A percentile compares a stretch with the other conserved stretches of the same genome.
Evolutionary conservation across 306 rosid genomes (phyloP).

Genomic region (Potentilla sterilis): DNA sequence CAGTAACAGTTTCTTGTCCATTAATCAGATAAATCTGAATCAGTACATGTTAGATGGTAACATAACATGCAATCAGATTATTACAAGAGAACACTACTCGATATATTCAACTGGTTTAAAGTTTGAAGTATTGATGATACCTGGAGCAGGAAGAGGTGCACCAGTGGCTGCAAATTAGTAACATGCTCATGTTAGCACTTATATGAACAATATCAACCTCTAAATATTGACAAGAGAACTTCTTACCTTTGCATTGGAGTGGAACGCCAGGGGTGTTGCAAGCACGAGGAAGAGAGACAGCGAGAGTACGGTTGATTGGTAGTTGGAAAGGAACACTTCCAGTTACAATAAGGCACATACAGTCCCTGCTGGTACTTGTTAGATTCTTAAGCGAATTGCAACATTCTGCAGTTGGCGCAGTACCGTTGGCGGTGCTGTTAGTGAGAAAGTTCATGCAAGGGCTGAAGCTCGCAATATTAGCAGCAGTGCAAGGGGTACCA

Average conservation of each 20-base stretch:
- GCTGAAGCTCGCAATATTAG: conserved; percentile 34
- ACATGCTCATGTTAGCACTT: conserved; percentile 13
- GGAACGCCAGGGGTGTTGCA: conserved; percentile 78
- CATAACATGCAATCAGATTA: not conserved
- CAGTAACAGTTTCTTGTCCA: not conserved
- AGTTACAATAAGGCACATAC: conserved; percentile 58
- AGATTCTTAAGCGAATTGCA: conserved; percentile 55
- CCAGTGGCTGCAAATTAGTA: conserved; percentile 48
- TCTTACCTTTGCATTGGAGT: conserved; percentile 51
- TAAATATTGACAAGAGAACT: not conserved
- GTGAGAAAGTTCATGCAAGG: conserved; percentile 41
- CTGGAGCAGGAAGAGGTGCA: conserved; percentile 72
- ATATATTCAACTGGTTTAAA: not conserved
- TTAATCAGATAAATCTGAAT: not conserved
- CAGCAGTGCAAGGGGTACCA: conserved; percentile 54
- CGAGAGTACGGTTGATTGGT: conserved; percentile 62
- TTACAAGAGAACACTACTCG: not conserved
- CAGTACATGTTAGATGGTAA: not conserved
- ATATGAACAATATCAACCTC: not conserved
- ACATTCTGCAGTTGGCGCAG: conserved; percentile 57
- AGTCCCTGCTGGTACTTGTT: conserved; percentile 50
- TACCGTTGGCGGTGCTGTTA: conserved; percentile 51
- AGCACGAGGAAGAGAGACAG: conserved; percentile 81
- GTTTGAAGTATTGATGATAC: conserved; percentile 29
- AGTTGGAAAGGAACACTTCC: conserved; percentile 55